Conservation (phyloP, 2,329 filamentous ascomycete species). For the Hypoxylon rubiginosum region DNA sequence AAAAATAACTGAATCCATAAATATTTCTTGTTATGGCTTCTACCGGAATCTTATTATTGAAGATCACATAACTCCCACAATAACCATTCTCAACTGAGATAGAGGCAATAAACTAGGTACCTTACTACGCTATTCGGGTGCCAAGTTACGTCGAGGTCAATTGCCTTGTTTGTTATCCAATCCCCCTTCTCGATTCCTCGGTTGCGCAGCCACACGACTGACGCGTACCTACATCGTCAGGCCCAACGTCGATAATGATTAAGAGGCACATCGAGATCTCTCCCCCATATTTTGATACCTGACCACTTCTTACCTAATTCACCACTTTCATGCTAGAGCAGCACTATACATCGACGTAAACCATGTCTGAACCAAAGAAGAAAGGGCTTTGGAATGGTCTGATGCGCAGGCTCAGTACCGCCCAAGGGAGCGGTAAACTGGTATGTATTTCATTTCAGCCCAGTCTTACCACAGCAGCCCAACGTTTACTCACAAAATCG, state of each 20-base stretch:
- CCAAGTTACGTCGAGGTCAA: conserved; percentile 24
- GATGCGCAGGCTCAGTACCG: conserved; percentile 63
- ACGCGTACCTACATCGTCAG: conserved; percentile 44
- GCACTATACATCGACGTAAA: conserved; percentile 30
- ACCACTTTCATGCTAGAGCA: conserved; percentile 29
- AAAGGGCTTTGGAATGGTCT: conserved; percentile 64
- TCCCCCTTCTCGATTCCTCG: conserved; percentile 16
- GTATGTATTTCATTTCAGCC: conserved; percentile 47
- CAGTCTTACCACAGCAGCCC: neutral
- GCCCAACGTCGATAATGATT: conserved; percentile 43
- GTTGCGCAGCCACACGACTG: conserved; percentile 48
- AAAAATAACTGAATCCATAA: conserved; percentile 20
- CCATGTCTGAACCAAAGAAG: conserved; percentile 55
- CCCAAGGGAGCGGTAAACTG: conserved; percentile 54
- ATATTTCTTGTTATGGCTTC: conserved; percentile 17
- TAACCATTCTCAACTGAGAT: conserved; percentile 18
- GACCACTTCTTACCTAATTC: conserved; percentile 3
- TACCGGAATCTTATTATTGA: conserved; percentile 3
- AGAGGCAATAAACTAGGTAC: conserved; percentile 19
- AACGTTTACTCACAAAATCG: conserved; percentile 37
- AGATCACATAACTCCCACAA: conserved; percentile 14
- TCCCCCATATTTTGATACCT: conserved; percentile 16
- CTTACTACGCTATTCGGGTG: conserved; percentile 8
- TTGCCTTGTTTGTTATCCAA: conserved; percentile 27
- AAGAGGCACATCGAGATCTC: conserved; percentile 37